Evolutionary conservation across 768 basidiomycete species (phyloP), one percentile per base, ranked within the genome.

Genomic region (Phallus indusiatus): DNA sequence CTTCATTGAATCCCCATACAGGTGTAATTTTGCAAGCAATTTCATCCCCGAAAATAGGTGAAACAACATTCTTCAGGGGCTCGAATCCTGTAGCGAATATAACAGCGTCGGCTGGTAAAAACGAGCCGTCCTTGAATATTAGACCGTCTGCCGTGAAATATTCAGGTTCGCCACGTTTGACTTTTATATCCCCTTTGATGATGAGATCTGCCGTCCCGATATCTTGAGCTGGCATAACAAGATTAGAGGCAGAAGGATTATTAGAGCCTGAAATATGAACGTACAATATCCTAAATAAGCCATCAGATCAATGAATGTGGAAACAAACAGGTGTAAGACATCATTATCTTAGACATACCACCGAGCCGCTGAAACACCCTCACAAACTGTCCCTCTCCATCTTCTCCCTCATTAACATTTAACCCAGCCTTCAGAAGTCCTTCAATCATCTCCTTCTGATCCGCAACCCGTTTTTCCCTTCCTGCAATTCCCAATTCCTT

Each of bases 1-100:
- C 76, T n/a, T 69, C 67, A 58, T 79, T 74, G 14, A 76, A 36
- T 0, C 75, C 75, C 72, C 73, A 75, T 1, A 75, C 63, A 18
- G 56, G 64, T 14, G 65, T 62, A 7, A 71, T 72, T 14, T 64
- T 59, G 16, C 67, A 66, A 6, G 74, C 70, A 5, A 69, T 64
- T 12, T 72, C 70, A 33, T 71, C 68, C 5, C 77, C 75, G 35
- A 78, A 74, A 3, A 72, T 56, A 14, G 60, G 56, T 33, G 65
- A 68, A 62, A 70, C 64, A 1, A 68, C 65, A 20, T 74, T 67
- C 2, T 66, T 64, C 16, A 73, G 72, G 2, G 61, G 57, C 5
- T 69, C 54, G 56, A 74, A 77, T 2, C 72, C 73, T 1, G 72
- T 73, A 17, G 55, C 63, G 49, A 61, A 62, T 5, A 64, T 54